phyloP scores from a whole-genome alignment of 495 filamentous ascomycete genomes.

The Staphylotrichum longicolle region DNA sequence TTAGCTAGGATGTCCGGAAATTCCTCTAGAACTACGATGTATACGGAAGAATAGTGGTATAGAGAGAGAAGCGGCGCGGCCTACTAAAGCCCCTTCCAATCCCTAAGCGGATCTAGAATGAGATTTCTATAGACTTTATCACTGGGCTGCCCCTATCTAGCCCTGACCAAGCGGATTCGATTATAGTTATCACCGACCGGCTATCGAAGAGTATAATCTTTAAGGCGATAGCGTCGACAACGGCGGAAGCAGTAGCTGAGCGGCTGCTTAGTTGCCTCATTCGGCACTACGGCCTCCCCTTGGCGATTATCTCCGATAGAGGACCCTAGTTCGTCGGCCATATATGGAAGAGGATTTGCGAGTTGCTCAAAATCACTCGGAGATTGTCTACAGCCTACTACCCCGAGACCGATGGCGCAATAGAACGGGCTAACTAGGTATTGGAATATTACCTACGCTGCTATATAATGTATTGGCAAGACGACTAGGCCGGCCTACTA shows the following conservation, averaged over 20 bases:
- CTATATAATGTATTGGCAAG: conserved; percentile 2
- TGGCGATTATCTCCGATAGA: conserved; percentile 2
- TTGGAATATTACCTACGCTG: conserved; percentile 2
- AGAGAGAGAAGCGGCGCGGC: not conserved
- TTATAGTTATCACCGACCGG: not conserved
- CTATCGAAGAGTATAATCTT: conserved; percentile 6
- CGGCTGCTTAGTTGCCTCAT: not conserved
- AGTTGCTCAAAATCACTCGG: conserved; percentile 5
- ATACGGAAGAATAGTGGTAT: not conserved
- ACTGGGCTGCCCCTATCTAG: not conserved
- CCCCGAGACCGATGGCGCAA: not conserved
- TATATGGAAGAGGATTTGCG: not conserved
- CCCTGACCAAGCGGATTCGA: not conserved
- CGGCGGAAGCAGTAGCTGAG: not conserved
- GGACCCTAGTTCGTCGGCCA: not conserved
- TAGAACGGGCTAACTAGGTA: conserved; percentile 1
- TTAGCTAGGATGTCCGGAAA: conserved; percentile 1
- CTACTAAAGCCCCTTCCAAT: conserved; percentile 1
- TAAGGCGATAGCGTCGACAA: not conserved
- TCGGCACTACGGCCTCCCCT: not conserved
- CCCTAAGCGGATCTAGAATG: not conserved
- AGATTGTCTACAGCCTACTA: conserved; percentile 2
- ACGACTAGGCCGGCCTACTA: not conserved
- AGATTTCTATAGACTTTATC: conserved; percentile 4
- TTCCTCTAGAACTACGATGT: conserved; percentile 5